phyloP scores from a whole-genome alignment of 2,329 filamentous ascomycete species.

The Pyrenochaeta sp. region DNA sequence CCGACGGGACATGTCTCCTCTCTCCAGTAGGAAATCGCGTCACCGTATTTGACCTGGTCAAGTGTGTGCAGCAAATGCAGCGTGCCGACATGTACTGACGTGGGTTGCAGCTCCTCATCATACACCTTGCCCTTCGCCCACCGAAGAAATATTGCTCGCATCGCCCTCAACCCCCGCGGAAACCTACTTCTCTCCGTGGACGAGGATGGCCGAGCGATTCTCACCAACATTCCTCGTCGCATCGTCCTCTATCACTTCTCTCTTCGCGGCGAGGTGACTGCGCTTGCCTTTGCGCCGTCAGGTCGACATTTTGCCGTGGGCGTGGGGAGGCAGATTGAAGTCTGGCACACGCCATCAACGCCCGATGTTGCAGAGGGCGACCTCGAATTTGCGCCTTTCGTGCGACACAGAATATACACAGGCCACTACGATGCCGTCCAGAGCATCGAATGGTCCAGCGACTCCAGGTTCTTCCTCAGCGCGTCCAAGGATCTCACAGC shows the following conservation, averaged over 20 bases:
- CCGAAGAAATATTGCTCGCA: conserved; percentile 87
- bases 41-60: conserved; percentile 93
- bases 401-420: conserved; percentile 82
- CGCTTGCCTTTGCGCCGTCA: conserved; percentile 88
- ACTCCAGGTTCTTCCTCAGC: conserved; percentile 94
- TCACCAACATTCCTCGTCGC: conserved; percentile 87
- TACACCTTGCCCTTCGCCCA: conserved; percentile 89
- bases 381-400: conserved; percentile 93
- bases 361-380: conserved; percentile 84
- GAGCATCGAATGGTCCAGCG: conserved; percentile 92
- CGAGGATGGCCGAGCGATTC: conserved; percentile 90
- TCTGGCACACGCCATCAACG: conserved; percentile 94
- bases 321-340: conserved; percentile 84
- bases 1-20: conserved; percentile 92
- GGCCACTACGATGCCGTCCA: conserved; percentile 89
- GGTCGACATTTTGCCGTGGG: conserved; percentile 91
- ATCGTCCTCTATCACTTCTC: conserved; percentile 94
- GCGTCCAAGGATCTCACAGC: conserved; percentile 91
- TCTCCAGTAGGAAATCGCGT: conserved; percentile 97
- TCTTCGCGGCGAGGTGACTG: conserved; percentile 83
- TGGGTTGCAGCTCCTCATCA: conserved; percentile 88
- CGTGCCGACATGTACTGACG: too few species aligned
- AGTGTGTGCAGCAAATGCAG: too few species aligned
- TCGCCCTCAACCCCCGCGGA: conserved; percentile 87
- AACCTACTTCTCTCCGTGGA: conserved; percentile 94